Percentiles rank a stretch among this genome's conserved stretches.
phyloP scores from a whole-genome alignment of 2,329 filamentous ascomycete genomes.

The Colletotrichum karsti region DNA sequence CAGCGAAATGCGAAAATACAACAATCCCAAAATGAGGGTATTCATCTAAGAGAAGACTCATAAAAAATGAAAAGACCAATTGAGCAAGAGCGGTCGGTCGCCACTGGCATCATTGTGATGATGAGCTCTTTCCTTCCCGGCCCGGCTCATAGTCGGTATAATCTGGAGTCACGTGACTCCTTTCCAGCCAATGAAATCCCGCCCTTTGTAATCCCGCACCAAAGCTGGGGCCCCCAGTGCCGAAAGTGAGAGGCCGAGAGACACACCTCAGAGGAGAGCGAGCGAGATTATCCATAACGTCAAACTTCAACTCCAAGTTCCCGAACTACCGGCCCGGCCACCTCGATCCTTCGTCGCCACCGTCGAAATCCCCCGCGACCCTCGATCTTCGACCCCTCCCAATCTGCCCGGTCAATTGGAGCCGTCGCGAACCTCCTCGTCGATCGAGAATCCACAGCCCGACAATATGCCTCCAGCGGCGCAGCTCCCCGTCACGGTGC shows the following conservation, averaged over 20 bases:
- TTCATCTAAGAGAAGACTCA: fast-evolving
- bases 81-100: background rate
- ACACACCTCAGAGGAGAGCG: too few relatives aligned
- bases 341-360: background rate
- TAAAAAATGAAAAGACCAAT: background rate
- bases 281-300: conserved; percentile 26
- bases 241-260: too few relatives aligned
- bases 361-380: conserved; percentile 2
- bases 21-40: fast-evolving
- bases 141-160: background rate
- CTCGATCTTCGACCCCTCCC: conserved; percentile 6
- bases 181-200: conserved; percentile 25
- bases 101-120: conserved; percentile 10
- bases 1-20: background rate
- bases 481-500: conserved; percentile 28
- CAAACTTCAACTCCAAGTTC: conserved; percentile 28
- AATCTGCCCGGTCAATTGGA: conserved; percentile 26
- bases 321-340: conserved; percentile 6
- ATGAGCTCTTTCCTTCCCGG: background rate
- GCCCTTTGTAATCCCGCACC: conserved; percentile 33
- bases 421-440: conserved; percentile 4
- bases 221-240: conserved; percentile 26
- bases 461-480: conserved; percentile 29
- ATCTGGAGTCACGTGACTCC: conserved; percentile 17
- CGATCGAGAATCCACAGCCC: conserved; percentile 15